Evolutionary conservation across 1,284 basidiomycete species (phyloP).

Genomic region (Moesziomyces antarcticus): DNA sequence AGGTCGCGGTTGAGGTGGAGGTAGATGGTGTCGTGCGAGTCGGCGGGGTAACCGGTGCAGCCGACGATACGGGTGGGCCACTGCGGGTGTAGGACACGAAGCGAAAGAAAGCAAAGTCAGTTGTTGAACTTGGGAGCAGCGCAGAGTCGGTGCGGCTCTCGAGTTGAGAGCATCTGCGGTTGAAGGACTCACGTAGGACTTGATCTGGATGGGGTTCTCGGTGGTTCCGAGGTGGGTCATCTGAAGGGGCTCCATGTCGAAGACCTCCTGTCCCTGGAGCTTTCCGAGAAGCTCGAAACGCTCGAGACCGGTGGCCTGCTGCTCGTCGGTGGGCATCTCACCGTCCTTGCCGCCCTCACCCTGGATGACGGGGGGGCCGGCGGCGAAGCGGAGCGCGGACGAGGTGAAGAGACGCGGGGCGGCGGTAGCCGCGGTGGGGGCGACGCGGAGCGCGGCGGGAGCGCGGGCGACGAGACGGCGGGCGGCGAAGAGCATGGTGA

Average conservation of each 20-base stretch:
- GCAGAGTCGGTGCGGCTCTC: neutral
- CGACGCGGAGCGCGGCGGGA: conserved; percentile 45
- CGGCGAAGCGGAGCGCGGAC: conserved; percentile 52
- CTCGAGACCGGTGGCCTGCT: conserved; percentile 95
- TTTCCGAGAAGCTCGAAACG: conserved; percentile 91
- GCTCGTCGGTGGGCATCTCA: conserved; percentile 82
- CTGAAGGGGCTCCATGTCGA: conserved; percentile 88
- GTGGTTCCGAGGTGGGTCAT: conserved; percentile 88
- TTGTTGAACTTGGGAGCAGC: too few relatives aligned
- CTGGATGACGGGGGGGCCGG: conserved; percentile 75
- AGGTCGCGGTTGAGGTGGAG: conserved; percentile 59
- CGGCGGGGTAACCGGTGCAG: conserved; percentile 66
- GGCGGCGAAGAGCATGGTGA: conserved; percentile 49
- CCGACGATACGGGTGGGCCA: conserved; percentile 62
- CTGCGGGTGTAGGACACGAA: conserved; percentile 16
- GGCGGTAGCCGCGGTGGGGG: conserved; percentile 36
- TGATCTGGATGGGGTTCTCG: conserved; percentile 85
- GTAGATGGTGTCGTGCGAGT: conserved; percentile 67
- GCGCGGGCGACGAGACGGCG: conserved; percentile 48
- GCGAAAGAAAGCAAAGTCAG: neutral
- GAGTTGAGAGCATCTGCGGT: neutral
- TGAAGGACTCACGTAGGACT: conserved; percentile 78
- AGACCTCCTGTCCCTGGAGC: conserved; percentile 87
- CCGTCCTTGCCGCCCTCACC: conserved; percentile 81
- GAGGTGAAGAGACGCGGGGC: conserved; percentile 51